A percentile compares a stretch with the other conserved stretches of the same genome.
These are phyloP conservation scores for Cadophora malorum DNA, from an alignment of 2,329 filamentous ascomycete species.

Conservation along the genomic window DNA sequence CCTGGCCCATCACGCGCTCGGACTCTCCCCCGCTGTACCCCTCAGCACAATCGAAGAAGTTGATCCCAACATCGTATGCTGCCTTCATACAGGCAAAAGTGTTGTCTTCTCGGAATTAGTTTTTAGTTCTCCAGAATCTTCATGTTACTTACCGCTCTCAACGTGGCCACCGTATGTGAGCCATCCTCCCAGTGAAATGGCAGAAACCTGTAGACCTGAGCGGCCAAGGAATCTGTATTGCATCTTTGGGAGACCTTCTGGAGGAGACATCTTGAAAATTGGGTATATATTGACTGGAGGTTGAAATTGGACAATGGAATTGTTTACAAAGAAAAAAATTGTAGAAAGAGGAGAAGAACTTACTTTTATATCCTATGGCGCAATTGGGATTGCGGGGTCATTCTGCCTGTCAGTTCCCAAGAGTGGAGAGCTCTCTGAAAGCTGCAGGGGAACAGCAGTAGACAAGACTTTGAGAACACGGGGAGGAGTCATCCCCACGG, in stretches of 20 bases:
- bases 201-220: constrained; percentile 76
- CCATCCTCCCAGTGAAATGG: constrained; percentile 74
- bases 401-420: constrained; percentile 2
- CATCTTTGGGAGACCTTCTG: constrained; percentile 60
- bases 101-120: constrained; percentile 52
- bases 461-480: neutral
- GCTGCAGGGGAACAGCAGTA: constrained; percentile 6
- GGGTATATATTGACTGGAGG: neutral
- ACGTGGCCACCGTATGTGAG: constrained; percentile 79
- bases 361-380: constrained; percentile 22
- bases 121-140: neutral
- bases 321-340: neutral
- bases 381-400: constrained; percentile 22
- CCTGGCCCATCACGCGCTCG: constrained; percentile 60
- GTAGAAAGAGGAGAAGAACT: neutral
- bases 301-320: neutral
- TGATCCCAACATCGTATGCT: constrained; percentile 63
- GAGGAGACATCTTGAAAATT: constrained; percentile 41
- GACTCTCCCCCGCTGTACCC: constrained; percentile 58
- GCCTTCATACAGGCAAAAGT: constrained; percentile 67
- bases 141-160: constrained; percentile 58
- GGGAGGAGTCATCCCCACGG: constrained; percentile 8
- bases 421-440: constrained; percentile 13
- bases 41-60: constrained; percentile 65
- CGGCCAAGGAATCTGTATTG: constrained; percentile 74